phyloP scores from a whole-genome alignment of 768 basidiomycete species.

The Suillus decipiens region DNA sequence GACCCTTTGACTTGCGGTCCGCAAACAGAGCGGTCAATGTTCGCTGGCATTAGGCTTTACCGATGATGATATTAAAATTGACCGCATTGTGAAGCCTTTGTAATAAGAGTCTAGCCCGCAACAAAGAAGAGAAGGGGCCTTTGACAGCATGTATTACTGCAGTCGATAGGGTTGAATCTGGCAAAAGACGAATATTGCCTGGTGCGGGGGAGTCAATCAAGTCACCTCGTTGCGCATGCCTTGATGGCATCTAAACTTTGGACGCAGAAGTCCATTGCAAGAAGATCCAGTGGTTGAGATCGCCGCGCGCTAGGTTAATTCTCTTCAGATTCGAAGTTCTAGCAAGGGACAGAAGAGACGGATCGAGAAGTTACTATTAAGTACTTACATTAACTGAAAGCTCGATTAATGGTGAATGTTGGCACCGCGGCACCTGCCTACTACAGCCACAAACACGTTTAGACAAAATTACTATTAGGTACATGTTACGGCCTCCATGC shows the following conservation, averaged over 20 bases:
- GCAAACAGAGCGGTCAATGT: constrained; percentile 19
- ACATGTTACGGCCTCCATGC: constrained; percentile 6
- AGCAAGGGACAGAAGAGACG: constrained; percentile 13
- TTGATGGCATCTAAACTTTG: constrained; percentile 17
- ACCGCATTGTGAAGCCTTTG: constrained; percentile 28
- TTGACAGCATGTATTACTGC: constrained; percentile 15
- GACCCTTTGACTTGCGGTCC: constrained; percentile 20
- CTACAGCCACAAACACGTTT: constrained; percentile 10
- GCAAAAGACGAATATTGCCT: constrained; percentile 18
- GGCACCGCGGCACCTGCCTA: constrained; percentile 4
- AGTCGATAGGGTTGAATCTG: constrained; percentile 14
- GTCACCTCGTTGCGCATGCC: constrained; percentile 17
- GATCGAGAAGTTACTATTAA: constrained; percentile 9
- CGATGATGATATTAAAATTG: constrained; percentile 27
- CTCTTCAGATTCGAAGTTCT: constrained; percentile 21
- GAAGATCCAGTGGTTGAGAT: constrained; percentile 32
- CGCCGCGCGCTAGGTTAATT: constrained; percentile 24
- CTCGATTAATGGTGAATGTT: neutral
- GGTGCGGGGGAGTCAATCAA: constrained; percentile 6
- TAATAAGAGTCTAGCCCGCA: constrained; percentile 22
- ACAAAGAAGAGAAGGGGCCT: constrained; percentile 28
- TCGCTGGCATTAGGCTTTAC: constrained; percentile 24
- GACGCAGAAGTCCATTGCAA: constrained; percentile 9
- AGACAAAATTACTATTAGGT: constrained; percentile 6
- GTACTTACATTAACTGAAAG: constrained; percentile 7